Evolutionary conservation across 495 filamentous ascomycete genomes (phyloP), one percentile per base, ranked within the genome.

Genomic region (Xylaria scruposa): DNA sequence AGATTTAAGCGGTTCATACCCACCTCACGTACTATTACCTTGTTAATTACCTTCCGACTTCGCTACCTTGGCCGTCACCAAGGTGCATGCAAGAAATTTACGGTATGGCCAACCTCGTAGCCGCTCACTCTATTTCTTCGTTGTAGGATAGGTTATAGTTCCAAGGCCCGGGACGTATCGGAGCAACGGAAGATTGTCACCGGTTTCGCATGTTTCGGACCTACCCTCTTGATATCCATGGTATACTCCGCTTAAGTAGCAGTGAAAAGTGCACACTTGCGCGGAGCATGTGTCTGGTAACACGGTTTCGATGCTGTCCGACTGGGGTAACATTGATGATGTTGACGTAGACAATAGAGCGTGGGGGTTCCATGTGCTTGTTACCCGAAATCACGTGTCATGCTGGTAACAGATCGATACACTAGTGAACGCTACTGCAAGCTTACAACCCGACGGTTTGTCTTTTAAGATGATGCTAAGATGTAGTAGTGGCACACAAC

Each of bases 1-100:
- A 21, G 4, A 38, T 10, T 19, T 38, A 24, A 38, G 31, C 63
- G 46, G 24, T 66, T 66, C 46, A 66, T 21, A 36, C 24, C 63
- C 17, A 53, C 44, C 26, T 40, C 26, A 46, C 7, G 42, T 46
- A 33, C 61, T 38, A 42, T 65, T 53, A 66, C 63, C 63, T 66
- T 13, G 12, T n/a, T 19, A 10, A 10, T 40, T 31, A 42, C 58
- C 58, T 60, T 60, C 26, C 31, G 4, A 19, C 17, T 60, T 15
- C 54, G 54, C 54, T 33, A 13, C 10, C 29, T 17, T 58, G 4
- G 29, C 29, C 29, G 29, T 31, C 29, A 31, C 29, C 29, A 6
- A 38, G 17, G 7, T 4, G 15, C 56, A 38, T 38, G 56, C 33
- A 38, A 21, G 31, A 60, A 60, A 19, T 60, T 6, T 60, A 13